These are phyloP conservation scores for Pseudogymnoascus sp. DNA, from an alignment of 2,329 filamentous ascomycete genomes.

Conservation along the genomic window DNA sequence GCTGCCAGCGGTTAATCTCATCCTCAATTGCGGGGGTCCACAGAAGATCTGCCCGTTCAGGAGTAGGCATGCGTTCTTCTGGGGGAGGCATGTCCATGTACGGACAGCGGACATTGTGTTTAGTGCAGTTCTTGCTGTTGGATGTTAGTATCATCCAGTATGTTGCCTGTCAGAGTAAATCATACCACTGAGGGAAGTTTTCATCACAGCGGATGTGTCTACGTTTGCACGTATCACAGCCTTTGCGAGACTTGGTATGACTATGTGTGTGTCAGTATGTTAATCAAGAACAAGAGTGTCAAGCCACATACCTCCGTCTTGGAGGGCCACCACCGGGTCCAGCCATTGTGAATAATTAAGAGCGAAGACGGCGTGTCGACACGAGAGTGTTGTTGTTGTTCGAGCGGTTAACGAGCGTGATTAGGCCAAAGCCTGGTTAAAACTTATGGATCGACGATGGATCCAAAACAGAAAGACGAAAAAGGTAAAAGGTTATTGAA, in stretches of 20 bases:
- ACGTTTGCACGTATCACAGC: slow-evolving; percentile 95
- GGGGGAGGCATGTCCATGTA: slow-evolving; percentile 81
- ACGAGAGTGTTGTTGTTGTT: slow-evolving; percentile 29
- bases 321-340: slow-evolving; percentile 92
- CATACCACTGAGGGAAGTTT: slow-evolving; percentile 92
- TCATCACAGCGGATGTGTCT: slow-evolving; percentile 97
- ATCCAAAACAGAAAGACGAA: neutral
- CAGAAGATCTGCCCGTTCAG: slow-evolving; percentile 62
- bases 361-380: slow-evolving; percentile 11
- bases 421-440: slow-evolving; percentile 8
- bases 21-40: slow-evolving; percentile 82
- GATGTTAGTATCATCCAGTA: slow-evolving; percentile 18
- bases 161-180: slow-evolving; percentile 12
- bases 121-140: slow-evolving; percentile 87
- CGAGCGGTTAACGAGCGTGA: slow-evolving; percentile 25
- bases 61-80: slow-evolving; percentile 53
- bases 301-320: slow-evolving; percentile 48
- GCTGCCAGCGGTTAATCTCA: slow-evolving; percentile 74
- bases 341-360: slow-evolving; percentile 57
- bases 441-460: neutral
- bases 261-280: slow-evolving; percentile 38
- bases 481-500: neutral
- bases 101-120: slow-evolving; percentile 96
- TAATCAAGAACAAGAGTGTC: neutral
- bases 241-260: slow-evolving; percentile 98